Evolutionary conservation across 768 basidiomycete genomes (phyloP), one percentile per base, ranked within the genome.

Genomic region (Fomitopsis serialis): DNA sequence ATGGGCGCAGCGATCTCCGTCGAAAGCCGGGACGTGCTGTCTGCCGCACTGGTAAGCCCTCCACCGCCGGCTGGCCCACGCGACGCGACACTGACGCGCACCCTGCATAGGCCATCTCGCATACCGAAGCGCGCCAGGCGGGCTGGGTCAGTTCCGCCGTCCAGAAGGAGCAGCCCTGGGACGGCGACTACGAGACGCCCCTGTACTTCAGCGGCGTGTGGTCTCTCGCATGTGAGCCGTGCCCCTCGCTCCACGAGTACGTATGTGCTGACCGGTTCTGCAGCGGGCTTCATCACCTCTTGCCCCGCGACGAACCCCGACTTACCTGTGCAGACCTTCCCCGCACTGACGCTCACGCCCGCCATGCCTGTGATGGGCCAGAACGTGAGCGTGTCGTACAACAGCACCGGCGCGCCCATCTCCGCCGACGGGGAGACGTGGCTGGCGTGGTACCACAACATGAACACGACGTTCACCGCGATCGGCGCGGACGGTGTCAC

Each of bases 111-210:
- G 58, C 63, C 19, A 87, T 90, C 58, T 71, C 87, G 19, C 72
- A 76, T 24, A 74, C 73, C 44, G 81, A 84, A 64, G 70, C 78
- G 47, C 72, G 79, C 40, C 80, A 82, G 60, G 70, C 73, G 21
- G 68, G 74, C 10, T 84, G 80, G 80, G 58, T 81, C 27, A 58
- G 66, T 48, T 69, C 73, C 11, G 70, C 71, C n/a, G 73, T 75
- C 13, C 59, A 65, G 48, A 68, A 74, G 48, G 61, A 60, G 24
- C 64, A 73, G 29, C 67, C 76, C 1, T 81, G 78, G 77, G 72
- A 74, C 52, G 72, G 73, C 7, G 65, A 77, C 2, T 77, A 77
- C 65, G 78, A 80, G 59, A 59, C 57, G 7, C 64, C 64, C 4
- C 59, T 68, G 23, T 45, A 42, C 15, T 44, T 60, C 15, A 62